Evolutionary conservation across 1,284 basidiomycete species (phyloP), one percentile per base, ranked within the genome.

Genomic region (Ganoderma multipileum): DNA sequence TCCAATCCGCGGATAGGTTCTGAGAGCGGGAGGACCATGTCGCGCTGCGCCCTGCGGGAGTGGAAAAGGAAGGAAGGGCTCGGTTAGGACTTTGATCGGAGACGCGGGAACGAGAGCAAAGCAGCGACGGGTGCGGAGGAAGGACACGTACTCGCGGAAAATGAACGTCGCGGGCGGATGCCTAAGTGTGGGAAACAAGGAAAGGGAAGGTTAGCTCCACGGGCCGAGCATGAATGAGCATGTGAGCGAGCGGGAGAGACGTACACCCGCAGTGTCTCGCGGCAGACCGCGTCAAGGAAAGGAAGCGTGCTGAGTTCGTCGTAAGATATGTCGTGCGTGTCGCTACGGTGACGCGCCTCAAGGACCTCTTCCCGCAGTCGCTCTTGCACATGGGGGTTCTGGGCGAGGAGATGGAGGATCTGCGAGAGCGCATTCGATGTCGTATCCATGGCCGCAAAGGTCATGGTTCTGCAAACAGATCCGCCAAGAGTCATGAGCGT

Each of bases 201-300:
- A 54, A 54, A 26, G 33, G 28, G 39, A 38, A 44, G 65, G 47
- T 57, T 52, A 63, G 65, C 58, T 23, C 47, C 47, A 71, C 66
- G 50, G 54, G 20, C 54, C 61, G 61, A 30, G n/a, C 52, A 30
- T 26, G 20, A 50, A 26, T 23, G 28, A 8, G 52, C 36, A 62
- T 63, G 44, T 62, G 50, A 30, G 63, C 28, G n/a, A 8, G 18
- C 30, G 33, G 38, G 4, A 23, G 30, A 30, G 44, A 74, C 68
- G 61, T 63, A 76, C 76, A 78, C 64, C 11, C 80, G 74, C 20
- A 81, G 71, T 0, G 79, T 80, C 65, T 81, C 80, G 20, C 78
- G 73, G 64, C 79, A 79, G 26, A 81, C 74, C 6, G 77, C 79
- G 58, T 81, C 80, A 16, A 81, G 74, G 67, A 75, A 79, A 0